These are phyloP conservation scores for Monilinia fructicola DNA, from an alignment of 2,329 filamentous ascomycete species.

Conservation along the genomic window DNA sequence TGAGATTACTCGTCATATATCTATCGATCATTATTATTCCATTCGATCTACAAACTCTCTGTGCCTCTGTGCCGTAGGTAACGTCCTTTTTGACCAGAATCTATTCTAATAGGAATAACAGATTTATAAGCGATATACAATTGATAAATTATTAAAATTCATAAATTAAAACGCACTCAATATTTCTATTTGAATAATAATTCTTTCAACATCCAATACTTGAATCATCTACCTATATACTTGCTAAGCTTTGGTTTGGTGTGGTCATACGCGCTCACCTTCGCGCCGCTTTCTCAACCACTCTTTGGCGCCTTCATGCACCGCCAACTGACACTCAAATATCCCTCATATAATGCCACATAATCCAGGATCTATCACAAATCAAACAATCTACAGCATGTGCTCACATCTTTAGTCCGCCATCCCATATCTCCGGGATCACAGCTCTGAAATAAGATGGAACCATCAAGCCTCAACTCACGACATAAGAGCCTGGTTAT, in stretches of 20 bases:
- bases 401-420: conserved; percentile 58
- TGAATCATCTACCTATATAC: background rate
- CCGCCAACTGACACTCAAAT: background rate
- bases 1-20: too few relatives aligned
- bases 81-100: too few relatives aligned
- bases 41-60: too few relatives aligned
- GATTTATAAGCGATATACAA: too few relatives aligned
- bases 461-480: conserved; percentile 31
- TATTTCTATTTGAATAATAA: background rate
- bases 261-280: background rate
- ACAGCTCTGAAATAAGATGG: conserved; percentile 55
- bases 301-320: background rate
- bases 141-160: too few relatives aligned
- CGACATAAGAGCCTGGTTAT: conserved; percentile 32
- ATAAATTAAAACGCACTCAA: too few relatives aligned
- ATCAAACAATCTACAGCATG: conserved; percentile 37
- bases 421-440: conserved; percentile 49
- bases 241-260: background rate
- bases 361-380: background rate
- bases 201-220: background rate
- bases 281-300: background rate
- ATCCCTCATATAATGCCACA: conserved; percentile 16
- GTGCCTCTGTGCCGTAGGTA: too few relatives aligned
- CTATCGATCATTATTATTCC: too few relatives aligned
- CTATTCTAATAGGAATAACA: too few relatives aligned